These are phyloP conservation scores for Heliamphora pulchella DNA, from an alignment of 179 eudicot species.

Conservation along the genomic window DNA sequence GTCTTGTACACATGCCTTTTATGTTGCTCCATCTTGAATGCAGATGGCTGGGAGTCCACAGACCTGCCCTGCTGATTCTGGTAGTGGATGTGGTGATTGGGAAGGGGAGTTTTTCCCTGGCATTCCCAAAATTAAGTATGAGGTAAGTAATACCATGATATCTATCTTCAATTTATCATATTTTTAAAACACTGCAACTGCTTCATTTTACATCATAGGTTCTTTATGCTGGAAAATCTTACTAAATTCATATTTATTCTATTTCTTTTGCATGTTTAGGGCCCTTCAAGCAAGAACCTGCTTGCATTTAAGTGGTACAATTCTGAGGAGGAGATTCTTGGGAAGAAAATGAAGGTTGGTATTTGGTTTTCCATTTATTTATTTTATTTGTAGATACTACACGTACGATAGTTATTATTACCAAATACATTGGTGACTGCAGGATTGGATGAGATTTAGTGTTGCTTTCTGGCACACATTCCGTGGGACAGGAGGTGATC, in stretches of 20 bases:
- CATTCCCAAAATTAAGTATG: constrained; percentile 85
- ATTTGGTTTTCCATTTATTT: not conserved
- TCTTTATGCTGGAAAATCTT: not conserved
- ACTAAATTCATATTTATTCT: not conserved
- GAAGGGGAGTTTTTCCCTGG: constrained; percentile 90
- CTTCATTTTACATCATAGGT: not conserved
- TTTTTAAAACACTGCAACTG: not conserved
- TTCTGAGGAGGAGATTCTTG: constrained; percentile 84
- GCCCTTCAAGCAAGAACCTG: constrained; percentile 73
- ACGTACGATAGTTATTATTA: not conserved
- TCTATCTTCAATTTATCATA: not conserved
- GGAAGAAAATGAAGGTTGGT: constrained; percentile 90
- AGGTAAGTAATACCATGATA: constrained; percentile 35
- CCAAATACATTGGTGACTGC: not conserved
- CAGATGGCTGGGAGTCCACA: constrained; percentile 66
- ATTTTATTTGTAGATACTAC: not conserved
- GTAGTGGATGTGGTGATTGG: constrained; percentile 64
- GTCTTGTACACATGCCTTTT: not conserved
- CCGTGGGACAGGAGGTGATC: constrained; percentile 95
- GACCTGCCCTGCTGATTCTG: constrained; percentile 74
- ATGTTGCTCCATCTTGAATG: constrained; percentile 11
- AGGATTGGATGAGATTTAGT: constrained; percentile 99
- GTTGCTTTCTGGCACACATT: constrained; percentile 99
- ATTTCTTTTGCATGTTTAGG: constrained; percentile 34
- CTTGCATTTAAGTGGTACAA: constrained; percentile 85